Base-by-base conservation (phyloP, 306 rosid genomes). In the Dryas alaskensis region DNA sequence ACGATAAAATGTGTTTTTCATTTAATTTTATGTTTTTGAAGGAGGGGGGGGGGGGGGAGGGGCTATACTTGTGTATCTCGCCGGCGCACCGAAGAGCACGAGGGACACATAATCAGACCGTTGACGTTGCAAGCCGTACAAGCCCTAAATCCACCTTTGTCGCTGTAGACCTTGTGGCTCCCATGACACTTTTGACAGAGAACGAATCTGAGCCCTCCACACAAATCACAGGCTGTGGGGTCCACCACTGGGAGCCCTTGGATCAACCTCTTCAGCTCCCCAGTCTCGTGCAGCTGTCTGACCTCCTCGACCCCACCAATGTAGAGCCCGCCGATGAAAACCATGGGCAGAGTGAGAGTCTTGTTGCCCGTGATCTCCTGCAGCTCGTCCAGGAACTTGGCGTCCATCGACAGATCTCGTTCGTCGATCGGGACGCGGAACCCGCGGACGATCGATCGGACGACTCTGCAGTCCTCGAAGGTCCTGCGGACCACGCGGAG, bases 401-500 rank as follows among this genome's bases (percentile, higher is more conserved):
- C 76, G 79, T 91, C 98, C 75, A 93, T 85, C 7, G 94, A 88
- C 42, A 93, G 83, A 58, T 93, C 98, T 22, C 98, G 91, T 65
- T 91, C 96, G 86, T 93, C 98, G 57, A 91, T 53, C 6, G 86
- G 81, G 52, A 87, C 87, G 5, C 74, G 73, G 65, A 88, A 88
- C 13, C 87, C 83, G 0, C 77, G 85, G 58, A 93, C 89, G 37
- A 93, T 91, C 1, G 94, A 88, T 27, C 85, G 81, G 63, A 88
- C 91, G 70, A 74, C 70, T 25, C 85, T 73, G 74, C 96, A 89
- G 72, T 91, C 92, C 65, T 89, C 90, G 88, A 74, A 87, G 65
- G 98, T 93, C 68, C 85, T 84, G 73, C 97, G 91, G 40, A 93
- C 89, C 63, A 91, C 87, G 50, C 94, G 92, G 61, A 93, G 91